A percentile compares a stretch with the other conserved stretches of the same genome.
These are phyloP conservation scores for Geotrichum candidum DNA, from an alignment of 1,139 yeast genomes.

Conservation along the genomic window DNA sequence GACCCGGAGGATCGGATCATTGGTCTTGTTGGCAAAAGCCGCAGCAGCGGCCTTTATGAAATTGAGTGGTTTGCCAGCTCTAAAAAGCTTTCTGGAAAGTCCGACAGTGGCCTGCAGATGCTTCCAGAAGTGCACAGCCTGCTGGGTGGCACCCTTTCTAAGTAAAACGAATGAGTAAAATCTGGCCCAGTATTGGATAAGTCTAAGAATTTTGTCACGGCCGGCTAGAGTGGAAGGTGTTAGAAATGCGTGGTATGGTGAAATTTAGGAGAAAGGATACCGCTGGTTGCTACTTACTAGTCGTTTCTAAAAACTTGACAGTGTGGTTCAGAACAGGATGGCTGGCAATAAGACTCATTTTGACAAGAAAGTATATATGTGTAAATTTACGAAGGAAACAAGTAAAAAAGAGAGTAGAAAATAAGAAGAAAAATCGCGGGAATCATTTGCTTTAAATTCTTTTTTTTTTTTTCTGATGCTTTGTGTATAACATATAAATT, in stretches of 20 bases:
- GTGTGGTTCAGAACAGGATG: conserved; percentile 69
- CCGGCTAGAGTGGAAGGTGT: conserved; percentile 36
- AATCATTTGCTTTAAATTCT: background rate
- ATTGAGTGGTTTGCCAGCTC: conserved; percentile 77
- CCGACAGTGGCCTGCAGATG: conserved; percentile 55
- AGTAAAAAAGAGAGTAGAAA: background rate
- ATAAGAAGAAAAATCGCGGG: background rate
- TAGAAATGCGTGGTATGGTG: background rate
- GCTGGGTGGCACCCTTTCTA: conserved; percentile 53
- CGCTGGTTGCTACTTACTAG: conserved; percentile 41
- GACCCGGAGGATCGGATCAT: conserved; percentile 55
- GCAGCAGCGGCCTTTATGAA: conserved; percentile 67
- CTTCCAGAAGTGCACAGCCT: conserved; percentile 47
- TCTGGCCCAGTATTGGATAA: conserved; percentile 75
- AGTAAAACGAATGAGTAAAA: conserved; percentile 60
- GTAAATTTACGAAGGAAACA: background rate
- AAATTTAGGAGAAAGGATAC: background rate
- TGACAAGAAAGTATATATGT: background rate
- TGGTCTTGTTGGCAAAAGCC: conserved; percentile 64
- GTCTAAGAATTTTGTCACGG: conserved; percentile 73
- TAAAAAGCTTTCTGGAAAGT: conserved; percentile 73
- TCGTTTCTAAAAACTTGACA: conserved; percentile 57
- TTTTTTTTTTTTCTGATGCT: background rate
- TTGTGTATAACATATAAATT: background rate
- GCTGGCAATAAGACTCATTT: conserved; percentile 25